Evolutionary conservation across 2,329 filamentous ascomycete genomes (phyloP), one percentile per base, ranked within the genome.

Genomic region (Corinectria fuckeliana): DNA sequence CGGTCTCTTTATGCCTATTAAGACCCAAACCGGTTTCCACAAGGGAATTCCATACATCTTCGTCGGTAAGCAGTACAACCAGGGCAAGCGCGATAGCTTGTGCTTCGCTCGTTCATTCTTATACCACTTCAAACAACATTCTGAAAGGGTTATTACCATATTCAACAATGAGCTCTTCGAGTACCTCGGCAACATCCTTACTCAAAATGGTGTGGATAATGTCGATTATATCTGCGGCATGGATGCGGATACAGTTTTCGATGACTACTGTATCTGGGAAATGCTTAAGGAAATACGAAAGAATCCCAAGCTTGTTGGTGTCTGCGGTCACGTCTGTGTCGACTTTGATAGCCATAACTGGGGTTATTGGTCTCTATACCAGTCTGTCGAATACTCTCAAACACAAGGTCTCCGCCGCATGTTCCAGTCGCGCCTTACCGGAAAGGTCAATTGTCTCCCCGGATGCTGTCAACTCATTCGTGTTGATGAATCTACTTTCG

Each of bases 391-490:
- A 65, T 82, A 82, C 63, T 80, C 78, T 0, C 79, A 80, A 54
- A 79, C 79, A 0, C 80, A 82, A 58, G 78, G 78, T 3, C 72
- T 82, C 45, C 76, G 79, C 2, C 77, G 81, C 9, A 78, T 81
- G 69, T 81, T 82, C 63, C 81, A 83, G 65, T 81, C 79, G 8
- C 74, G 79, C 32, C 75, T 80, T 42, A 82, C 80, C 0, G 78
- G 80, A 56, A 82, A 82, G 53, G 80, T 82, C 45, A 81, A 80
- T 34, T 82, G 79, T 61, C 73, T 81, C 2, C 79, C 80, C 0
- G 80, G 80, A 4, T 82, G 81, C 47, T 83, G 81, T 57, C 81
- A 83, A 63, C 74, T 83, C 14, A 79, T 83, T 49, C 79, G 78
- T 11, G 76, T 83, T 11, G 79, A 81, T 49, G 80, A 82, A 61